phyloP scores from a whole-genome alignment of 768 basidiomycete species.

The Termitomyces sp. region DNA sequence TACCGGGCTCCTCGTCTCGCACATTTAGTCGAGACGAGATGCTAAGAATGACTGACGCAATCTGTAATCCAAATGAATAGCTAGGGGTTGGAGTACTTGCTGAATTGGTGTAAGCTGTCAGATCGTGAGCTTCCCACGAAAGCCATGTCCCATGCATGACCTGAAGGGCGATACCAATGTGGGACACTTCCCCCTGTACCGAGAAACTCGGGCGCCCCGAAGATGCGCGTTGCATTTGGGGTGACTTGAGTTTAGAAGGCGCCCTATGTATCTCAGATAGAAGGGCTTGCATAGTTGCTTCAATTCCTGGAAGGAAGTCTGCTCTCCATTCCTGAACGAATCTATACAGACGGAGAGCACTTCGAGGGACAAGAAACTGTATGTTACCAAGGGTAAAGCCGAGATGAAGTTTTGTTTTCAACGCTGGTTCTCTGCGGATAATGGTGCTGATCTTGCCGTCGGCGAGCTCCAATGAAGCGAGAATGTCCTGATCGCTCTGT shows the following conservation, averaged over 20 bases:
- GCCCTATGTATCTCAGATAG: slow-evolving; percentile 55
- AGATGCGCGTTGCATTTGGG: slow-evolving; percentile 24
- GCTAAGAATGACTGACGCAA: slow-evolving; percentile 55
- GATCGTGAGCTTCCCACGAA: slow-evolving; percentile 61
- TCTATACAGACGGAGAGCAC: slow-evolving; percentile 71
- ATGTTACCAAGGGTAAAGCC: slow-evolving; percentile 41
- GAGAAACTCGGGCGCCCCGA: slow-evolving; percentile 33
- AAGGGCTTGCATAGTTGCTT: slow-evolving; percentile 59
- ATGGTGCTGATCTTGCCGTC: slow-evolving; percentile 42
- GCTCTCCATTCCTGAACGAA: slow-evolving; percentile 81
- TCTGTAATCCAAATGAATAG: slow-evolving; percentile 59
- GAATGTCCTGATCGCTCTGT: slow-evolving; percentile 43
- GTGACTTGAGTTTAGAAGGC: slow-evolving; percentile 26
- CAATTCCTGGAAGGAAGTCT: slow-evolving; percentile 72
- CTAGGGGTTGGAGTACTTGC: slow-evolving; percentile 24
- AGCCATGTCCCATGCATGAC: slow-evolving; percentile 89
- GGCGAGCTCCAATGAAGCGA: slow-evolving; percentile 55
- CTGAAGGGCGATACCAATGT: slow-evolving; percentile 61
- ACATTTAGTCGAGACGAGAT: slow-evolving; percentile 46
- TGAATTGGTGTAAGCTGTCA: slow-evolving; percentile 41
- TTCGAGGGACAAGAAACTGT: slow-evolving; percentile 66
- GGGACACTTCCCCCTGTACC: slow-evolving; percentile 46
- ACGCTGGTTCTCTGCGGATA: slow-evolving; percentile 39
- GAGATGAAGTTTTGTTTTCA: slow-evolving; percentile 34
- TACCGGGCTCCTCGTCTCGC: slow-evolving; percentile 30